Base-by-base conservation (phyloP, 2,329 filamentous ascomycete species). In the Aspergillus sp. region DNA sequence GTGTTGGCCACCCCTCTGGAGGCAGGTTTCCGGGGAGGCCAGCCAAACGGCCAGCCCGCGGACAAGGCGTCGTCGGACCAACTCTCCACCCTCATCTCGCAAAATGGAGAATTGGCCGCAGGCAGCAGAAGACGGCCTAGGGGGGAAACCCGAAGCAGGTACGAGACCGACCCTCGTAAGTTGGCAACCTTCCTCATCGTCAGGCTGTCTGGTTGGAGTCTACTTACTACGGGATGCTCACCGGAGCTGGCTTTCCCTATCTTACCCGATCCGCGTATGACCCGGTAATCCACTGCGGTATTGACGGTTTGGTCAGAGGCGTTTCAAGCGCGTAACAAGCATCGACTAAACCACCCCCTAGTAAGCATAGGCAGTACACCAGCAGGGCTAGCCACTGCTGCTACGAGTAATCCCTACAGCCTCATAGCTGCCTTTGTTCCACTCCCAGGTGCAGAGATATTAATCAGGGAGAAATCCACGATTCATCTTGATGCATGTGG, bases 211-310 rank as follows among this genome's bases (percentile, higher is more conserved):
- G 11, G 32, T 36, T 11, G 32, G 11, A 36, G 11, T 36, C 10
- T 36, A 30, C 27, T 30, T 27, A 27, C 25, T 27, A 53, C 52
- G 39, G 50, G 49, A n/a, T 23, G 25, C 50, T 62, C 60, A 62
- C 64, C 60, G 60, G 48, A 50, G 53, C 53, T 55, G 53, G 53
- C 42, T 36, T 52, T 38, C 39, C 66, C 66, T 66, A 68, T 63
- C 58, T 68, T 68, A 68, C 66, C 66, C 66, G 66, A 68, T 30
- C 15, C 21, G 8, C 13, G 66, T 68, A 66, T 54, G 51, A 58
- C 15, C 51, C 58, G 51, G 64, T 66, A 62, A 58, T 32, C n/a
- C 38, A 15, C 11, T 6, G 17, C 19, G 21, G 59, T 62, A 62
- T 42, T 44, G 27, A 11, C 32, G 10, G 42, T 27, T n/a, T 42